Evolutionary conservation across 164 flowering plant species (phyloP).

Genomic region (Piper betle): DNA sequence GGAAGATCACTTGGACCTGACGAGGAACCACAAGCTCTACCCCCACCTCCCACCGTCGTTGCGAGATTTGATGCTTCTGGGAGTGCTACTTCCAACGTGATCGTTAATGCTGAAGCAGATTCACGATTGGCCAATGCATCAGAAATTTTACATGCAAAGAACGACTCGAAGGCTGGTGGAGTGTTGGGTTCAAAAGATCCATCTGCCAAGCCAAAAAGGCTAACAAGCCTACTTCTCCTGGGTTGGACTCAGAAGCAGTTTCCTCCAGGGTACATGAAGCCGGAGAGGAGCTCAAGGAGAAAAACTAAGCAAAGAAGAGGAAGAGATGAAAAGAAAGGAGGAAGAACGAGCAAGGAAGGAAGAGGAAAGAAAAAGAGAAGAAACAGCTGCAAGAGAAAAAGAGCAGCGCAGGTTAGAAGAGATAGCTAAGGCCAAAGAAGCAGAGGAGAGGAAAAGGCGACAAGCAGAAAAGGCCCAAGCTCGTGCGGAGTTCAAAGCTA

Average conservation of each 20-base stretch:
- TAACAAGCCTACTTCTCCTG: constrained; percentile 12
- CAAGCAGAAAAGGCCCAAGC: constrained; percentile 66
- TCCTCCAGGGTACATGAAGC: constrained; percentile 22
- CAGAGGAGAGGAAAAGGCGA: constrained; percentile 73
- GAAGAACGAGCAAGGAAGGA: constrained; percentile 7
- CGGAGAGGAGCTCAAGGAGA: constrained; percentile 16
- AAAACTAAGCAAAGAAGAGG: constrained; percentile 41
- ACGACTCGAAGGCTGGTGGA: constrained; percentile 12
- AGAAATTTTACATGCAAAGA: constrained; percentile 4
- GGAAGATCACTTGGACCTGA: constrained; percentile 79
- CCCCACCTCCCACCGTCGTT: constrained; percentile 3
- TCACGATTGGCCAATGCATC: constrained; percentile 13
- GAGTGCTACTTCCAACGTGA: constrained; percentile 8
- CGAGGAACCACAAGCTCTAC: constrained; percentile 39
- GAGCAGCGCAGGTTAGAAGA: constrained; percentile 63
- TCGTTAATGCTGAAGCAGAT: constrained; percentile 9
- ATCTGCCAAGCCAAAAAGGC: constrained; percentile 19
- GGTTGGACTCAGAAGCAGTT: constrained; percentile 12
- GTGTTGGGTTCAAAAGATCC: constrained; percentile 23
- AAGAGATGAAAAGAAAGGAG: constrained; percentile 20
- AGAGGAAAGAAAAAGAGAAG: constrained; percentile 41
- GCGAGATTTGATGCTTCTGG: constrained; percentile 15
- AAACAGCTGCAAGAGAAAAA: constrained; percentile 49
- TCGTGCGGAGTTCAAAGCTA: constrained; percentile 54
- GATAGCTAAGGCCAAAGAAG: constrained; percentile 74